Conservation (phyloP, 2,329 filamentous ascomycete species). For the Phoma sp. region DNA sequence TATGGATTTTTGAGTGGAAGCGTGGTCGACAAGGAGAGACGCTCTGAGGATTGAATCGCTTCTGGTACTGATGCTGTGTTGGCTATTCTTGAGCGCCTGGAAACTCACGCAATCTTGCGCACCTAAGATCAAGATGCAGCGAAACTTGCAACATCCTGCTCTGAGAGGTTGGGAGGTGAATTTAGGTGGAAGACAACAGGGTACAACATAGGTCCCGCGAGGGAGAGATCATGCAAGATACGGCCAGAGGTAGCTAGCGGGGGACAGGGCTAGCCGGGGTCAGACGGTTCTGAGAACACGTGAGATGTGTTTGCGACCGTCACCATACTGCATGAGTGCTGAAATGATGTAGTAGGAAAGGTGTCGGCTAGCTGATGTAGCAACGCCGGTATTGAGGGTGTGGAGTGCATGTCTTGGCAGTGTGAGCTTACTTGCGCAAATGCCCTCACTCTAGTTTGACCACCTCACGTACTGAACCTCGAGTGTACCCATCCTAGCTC, state of each 20-base stretch:
- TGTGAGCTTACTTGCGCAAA: conserved; percentile 13
- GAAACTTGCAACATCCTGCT: not conserved
- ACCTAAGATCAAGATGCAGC: not conserved
- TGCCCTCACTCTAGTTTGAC: conserved; percentile 7
- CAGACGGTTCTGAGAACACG: not conserved
- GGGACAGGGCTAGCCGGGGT: not conserved
- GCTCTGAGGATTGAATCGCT: not conserved
- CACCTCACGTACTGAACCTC: not conserved
- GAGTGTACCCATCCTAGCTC: not conserved
- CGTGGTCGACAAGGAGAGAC: no score
- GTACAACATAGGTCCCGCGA: not conserved
- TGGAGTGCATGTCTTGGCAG: conserved; percentile 2
- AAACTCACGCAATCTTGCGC: conserved; percentile 9
- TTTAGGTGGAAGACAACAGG: not conserved
- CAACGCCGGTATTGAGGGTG: not conserved
- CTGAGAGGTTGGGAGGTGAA: not conserved
- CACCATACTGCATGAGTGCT: not conserved
- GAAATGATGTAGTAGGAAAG: not conserved
- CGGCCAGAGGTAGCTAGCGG: not conserved
- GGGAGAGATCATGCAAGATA: not conserved
- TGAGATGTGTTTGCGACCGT: not conserved
- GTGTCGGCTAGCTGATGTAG: not conserved
- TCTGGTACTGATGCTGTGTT: not conserved
- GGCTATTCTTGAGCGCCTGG: not conserved
- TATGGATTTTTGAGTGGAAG: no score